Conservation (phyloP, 495 filamentous ascomycete genomes). For the Lophium mytilinum region DNA sequence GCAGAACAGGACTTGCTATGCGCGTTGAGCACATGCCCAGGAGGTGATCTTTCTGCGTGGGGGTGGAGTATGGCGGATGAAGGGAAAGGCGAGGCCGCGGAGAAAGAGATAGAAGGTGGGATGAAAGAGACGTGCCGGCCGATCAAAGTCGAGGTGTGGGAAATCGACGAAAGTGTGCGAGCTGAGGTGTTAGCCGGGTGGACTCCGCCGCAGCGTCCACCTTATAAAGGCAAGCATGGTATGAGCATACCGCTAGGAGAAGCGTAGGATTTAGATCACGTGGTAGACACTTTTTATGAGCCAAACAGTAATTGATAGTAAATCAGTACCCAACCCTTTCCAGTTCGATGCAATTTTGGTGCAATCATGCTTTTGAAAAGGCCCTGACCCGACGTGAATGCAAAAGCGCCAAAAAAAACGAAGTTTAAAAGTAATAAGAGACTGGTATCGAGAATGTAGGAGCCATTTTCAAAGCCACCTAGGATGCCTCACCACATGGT, state of each 20-base stretch:
- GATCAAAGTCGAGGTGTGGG: constrained; percentile 61
- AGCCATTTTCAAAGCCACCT: too few species aligned
- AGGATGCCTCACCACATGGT: too few species aligned
- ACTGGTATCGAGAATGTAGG: too few species aligned
- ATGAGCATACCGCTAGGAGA: constrained; percentile 41
- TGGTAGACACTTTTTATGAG: too few species aligned
- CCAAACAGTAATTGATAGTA: too few species aligned
- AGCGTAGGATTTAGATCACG: not conserved
- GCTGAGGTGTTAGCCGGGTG: constrained; percentile 48
- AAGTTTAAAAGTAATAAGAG: too few species aligned
- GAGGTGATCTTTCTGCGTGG: constrained; percentile 64
- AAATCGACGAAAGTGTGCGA: constrained; percentile 41
- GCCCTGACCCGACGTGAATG: too few species aligned
- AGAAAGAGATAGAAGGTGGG: constrained; percentile 39
- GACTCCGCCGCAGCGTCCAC: constrained; percentile 48
- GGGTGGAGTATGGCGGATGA: constrained; percentile 58
- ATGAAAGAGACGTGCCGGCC: constrained; percentile 71
- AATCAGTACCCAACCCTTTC: too few species aligned
- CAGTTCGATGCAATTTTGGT: too few species aligned
- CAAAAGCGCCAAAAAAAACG: too few species aligned
- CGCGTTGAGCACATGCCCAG: constrained; percentile 57
- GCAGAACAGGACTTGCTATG: constrained; percentile 68
- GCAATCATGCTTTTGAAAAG: too few species aligned
- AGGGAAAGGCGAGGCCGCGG: constrained; percentile 50
- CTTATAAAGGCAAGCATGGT: constrained; percentile 62